Evolutionary conservation across 768 basidiomycete genomes (phyloP).

Genomic region (Hortiboletus flavorubellus): DNA sequence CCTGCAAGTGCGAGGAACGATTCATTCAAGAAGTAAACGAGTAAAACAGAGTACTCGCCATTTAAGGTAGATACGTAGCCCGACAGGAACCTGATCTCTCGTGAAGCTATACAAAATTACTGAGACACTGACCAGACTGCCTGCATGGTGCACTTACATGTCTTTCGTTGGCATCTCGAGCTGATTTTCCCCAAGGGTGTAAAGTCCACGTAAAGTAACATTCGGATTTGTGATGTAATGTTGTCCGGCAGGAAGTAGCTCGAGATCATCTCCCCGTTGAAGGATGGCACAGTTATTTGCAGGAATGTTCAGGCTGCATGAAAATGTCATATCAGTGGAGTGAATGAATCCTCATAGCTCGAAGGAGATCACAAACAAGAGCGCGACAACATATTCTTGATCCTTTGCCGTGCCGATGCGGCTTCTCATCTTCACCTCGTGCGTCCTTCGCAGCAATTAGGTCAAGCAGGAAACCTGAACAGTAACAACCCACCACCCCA

Average conservation of each 20-base stretch:
- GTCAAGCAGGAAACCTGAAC: not conserved
- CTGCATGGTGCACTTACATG: slow-evolving; percentile 47
- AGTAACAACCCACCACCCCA: slow-evolving; percentile 48
- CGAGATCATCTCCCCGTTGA: slow-evolving; percentile 76
- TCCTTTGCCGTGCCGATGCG: slow-evolving; percentile 39
- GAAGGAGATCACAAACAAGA: slow-evolving; percentile 50
- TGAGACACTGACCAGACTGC: not conserved
- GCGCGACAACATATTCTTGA: slow-evolving; percentile 73
- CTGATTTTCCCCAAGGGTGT: slow-evolving; percentile 80
- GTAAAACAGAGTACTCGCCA: slow-evolving; percentile 42
- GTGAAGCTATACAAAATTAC: slow-evolving; percentile 53
- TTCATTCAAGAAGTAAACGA: not conserved
- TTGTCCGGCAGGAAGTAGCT: slow-evolving; percentile 76
- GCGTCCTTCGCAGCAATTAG: slow-evolving; percentile 38
- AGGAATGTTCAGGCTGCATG: slow-evolving; percentile 68
- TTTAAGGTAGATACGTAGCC: slow-evolving; percentile 79
- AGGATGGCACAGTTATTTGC: slow-evolving; percentile 86
- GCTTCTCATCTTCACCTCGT: slow-evolving; percentile 79
- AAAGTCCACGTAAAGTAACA: slow-evolving; percentile 75
- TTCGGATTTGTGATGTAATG: slow-evolving; percentile 83
- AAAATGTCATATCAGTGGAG: not conserved
- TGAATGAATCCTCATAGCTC: not conserved
- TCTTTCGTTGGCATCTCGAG: slow-evolving; percentile 87
- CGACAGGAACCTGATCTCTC: slow-evolving; percentile 82
- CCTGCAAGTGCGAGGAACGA: slow-evolving; percentile 29